Evolutionary conservation across 176 grass and related monocot species (phyloP).

Genomic region (Rhynchospora breviuscula): DNA sequence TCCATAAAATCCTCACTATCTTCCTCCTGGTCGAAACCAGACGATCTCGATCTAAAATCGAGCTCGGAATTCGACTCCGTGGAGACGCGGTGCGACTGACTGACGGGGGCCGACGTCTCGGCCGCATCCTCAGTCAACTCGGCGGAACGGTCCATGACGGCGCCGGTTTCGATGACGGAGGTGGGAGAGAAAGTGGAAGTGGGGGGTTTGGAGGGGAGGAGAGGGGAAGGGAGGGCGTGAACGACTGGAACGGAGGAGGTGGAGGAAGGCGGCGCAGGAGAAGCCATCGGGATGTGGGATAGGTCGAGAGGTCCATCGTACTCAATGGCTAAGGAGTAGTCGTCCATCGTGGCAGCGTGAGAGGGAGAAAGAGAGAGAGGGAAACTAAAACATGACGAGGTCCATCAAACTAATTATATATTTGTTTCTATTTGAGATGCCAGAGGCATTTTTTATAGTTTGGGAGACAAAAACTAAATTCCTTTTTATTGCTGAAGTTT

Average conservation of each 20-base stretch:
- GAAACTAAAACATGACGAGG: no score
- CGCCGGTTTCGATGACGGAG: conserved; percentile 84
- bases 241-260: conserved; percentile 62
- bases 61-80: conserved; percentile 34
- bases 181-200: conserved; percentile 44
- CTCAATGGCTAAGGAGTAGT: conserved; percentile 80
- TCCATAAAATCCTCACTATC: conserved; percentile 11
- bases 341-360: conserved; percentile 19
- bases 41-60: conserved; percentile 44
- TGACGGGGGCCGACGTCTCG: background rate
- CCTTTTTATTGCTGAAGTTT: no score
- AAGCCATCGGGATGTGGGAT: conserved; percentile 81
- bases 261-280: conserved; percentile 29
- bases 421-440: no score
- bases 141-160: conserved; percentile 54
- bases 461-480: no score
- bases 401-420: no score
- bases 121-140: conserved; percentile 51
- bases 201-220: conserved; percentile 34
- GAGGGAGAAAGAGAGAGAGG: background rate
- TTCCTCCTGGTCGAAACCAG: conserved; percentile 16
- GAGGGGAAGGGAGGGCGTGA: conserved; percentile 55
- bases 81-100: conserved; percentile 18
- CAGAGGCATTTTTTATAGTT: no score
- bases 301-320: conserved; percentile 80